Conservation (phyloP, 257 asterid genomes). For the Jasminum sambac region DNA sequence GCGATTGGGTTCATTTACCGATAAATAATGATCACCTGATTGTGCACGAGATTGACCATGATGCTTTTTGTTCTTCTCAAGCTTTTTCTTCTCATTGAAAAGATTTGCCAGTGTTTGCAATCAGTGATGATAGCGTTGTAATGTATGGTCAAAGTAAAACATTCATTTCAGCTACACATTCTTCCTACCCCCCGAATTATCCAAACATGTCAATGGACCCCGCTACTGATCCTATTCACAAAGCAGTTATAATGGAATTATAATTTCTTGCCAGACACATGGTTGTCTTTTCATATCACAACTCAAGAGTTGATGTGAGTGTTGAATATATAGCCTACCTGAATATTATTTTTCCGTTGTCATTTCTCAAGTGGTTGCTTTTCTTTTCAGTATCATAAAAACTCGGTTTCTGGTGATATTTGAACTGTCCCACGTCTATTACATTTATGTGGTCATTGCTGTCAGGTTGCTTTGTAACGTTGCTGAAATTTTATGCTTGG, state of each 20-base stretch:
- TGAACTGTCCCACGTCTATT: not conserved
- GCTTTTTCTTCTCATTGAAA: not conserved
- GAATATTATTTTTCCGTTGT: not conserved
- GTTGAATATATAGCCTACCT: not conserved
- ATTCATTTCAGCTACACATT: too few species aligned
- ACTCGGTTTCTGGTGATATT: not conserved
- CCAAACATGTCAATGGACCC: too few species aligned
- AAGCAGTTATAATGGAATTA: too few species aligned
- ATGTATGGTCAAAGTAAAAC: too few species aligned
- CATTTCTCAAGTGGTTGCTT: not conserved
- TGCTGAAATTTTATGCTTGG: not conserved
- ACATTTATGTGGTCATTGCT: not conserved
- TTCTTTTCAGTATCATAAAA: not conserved
- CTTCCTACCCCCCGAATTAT: too few species aligned
- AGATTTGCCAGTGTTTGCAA: too few species aligned
- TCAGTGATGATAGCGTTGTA: too few species aligned
- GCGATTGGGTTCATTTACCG: conserved; percentile 4
- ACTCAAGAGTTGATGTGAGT: not conserved
- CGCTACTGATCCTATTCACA: too few species aligned
- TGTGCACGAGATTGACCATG: not conserved
- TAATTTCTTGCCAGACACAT: not conserved
- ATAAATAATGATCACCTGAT: not conserved
- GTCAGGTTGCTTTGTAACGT: not conserved
- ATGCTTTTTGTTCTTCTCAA: not conserved
- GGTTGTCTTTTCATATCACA: not conserved